Evolutionary conservation across 495 filamentous ascomycete species (phyloP), one percentile per base, ranked within the genome.

Genomic region (Cudoniella acicularis): DNA sequence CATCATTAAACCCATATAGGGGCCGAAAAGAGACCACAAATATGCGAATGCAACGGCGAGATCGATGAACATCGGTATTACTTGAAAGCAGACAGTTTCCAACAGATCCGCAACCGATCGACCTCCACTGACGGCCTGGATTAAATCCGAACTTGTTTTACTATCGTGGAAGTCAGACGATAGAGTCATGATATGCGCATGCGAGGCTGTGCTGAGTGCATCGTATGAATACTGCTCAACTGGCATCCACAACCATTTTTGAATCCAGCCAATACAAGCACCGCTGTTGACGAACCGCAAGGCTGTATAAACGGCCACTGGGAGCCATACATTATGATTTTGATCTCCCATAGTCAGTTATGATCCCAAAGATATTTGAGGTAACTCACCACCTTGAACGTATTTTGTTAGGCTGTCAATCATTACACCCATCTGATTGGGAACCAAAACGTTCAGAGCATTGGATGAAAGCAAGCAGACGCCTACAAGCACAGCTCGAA

Each of bases 141-240:
- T 83, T 30, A 92, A 76, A 63, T 91, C 87, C 6, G 84, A 88
- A 2, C 83, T 86, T 54, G 81, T 82, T 72, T 91, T 91, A 52
- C 79, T 79, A 58, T 85, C 86, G 66, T 94, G 89, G 59, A 91
- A 92, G 64, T 93, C 89, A 59, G 85, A 86, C 0, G 87, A 91
- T 22, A 94, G 77, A 52, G 77, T 80, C 82, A 93, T 89, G 22
- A 92, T 77, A 60, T 92, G 88, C 45, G 84, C 81, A 66, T 89
- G 92, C 2, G 88, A 83, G 0, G 84, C 83, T 0, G 76, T 81
- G 60, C 80, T 83, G 24, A 91, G 74, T 25, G 76, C 74, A 52
- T 78, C 77, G 52, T 83, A 80, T 0, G 83, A 78, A 66, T 84
- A 87, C 64, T 83, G 82, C 63, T 88, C 79, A 25, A 91, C 71